phyloP scores from a whole-genome alignment of 306 rosid genomes.

The Malus fusca region DNA sequence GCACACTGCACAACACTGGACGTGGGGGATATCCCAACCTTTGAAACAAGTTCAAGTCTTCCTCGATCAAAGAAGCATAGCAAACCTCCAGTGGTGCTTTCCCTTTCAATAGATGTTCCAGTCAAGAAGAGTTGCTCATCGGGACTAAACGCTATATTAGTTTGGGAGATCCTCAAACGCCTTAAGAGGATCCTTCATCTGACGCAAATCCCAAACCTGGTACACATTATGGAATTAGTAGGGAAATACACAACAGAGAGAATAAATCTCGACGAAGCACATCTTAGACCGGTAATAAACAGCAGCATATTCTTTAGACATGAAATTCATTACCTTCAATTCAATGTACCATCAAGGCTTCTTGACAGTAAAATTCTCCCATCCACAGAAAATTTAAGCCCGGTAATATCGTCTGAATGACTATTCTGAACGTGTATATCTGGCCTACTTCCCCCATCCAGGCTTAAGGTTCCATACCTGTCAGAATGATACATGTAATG shows the following conservation, averaged over 20 bases:
- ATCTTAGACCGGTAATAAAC: neutral
- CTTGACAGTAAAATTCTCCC: slow-evolving; percentile 67
- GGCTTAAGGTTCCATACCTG: slow-evolving; percentile 87
- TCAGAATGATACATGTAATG: slow-evolving; percentile 13
- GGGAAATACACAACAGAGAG: neutral
- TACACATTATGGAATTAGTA: slow-evolving; percentile 11
- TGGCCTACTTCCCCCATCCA: slow-evolving; percentile 96
- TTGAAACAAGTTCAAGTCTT: slow-evolving; percentile 81
- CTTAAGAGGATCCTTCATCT: slow-evolving; percentile 63
- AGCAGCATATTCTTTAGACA: slow-evolving; percentile 19
- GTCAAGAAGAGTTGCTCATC: slow-evolving; percentile 85
- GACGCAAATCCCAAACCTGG: slow-evolving; percentile 96
- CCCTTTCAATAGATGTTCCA: slow-evolving; percentile 89
- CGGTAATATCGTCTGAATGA: slow-evolving; percentile 72
- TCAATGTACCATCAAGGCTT: slow-evolving; percentile 77
- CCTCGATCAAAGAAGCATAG: slow-evolving; percentile 71
- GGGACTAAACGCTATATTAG: slow-evolving; percentile 79
- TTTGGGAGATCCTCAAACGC: slow-evolving; percentile 76
- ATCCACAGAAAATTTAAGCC: slow-evolving; percentile 74
- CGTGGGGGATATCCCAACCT: slow-evolving; percentile 80
- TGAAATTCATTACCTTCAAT: slow-evolving; percentile 55
- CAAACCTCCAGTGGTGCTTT: slow-evolving; percentile 74
- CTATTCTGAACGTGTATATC: slow-evolving; percentile 56
- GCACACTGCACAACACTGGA: slow-evolving; percentile 81
- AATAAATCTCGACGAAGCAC: neutral